Base-by-base conservation (phyloP, 2,329 filamentous ascomycete species). In the Botrytis galanthina region DNA sequence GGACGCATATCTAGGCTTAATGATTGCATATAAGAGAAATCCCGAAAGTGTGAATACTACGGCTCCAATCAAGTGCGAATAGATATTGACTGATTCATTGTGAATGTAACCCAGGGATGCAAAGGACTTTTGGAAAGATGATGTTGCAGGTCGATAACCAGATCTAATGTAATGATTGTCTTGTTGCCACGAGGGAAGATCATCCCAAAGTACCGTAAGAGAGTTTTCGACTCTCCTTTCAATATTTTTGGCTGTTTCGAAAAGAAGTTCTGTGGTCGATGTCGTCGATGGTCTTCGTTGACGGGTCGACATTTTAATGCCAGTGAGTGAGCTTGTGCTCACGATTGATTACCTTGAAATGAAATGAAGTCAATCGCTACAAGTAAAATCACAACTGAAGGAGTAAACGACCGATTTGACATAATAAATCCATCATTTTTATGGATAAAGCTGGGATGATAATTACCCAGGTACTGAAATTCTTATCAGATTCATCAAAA, bases 151-250 rank as follows among this genome's bases (percentile, higher is more conserved):
- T 61, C 91, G 87, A 82, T 93, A 93, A 75, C 90, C 89, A 39
- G 86, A 87, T 72, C 84, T 85, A 73, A 93, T 93, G 83, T 89
- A 91, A 75, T 90, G 89, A 78, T 93, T 93, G 81, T 93, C 91
- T 79, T 84, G 85, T 77, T 85, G 84, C 86, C 87, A 88, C 69
- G 83, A 82, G 9, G 85, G 86, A 32, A 85, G 83, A 80, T 85
- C 88, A 77, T 85, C 83, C 86, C 83, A 88, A 73, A 86, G 82
- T 48, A 88, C 80, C 48, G 82, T 83, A 60, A 84, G 73, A 18
- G 80, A 79, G 69, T 83, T 74, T 75, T 85, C 80, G n/a, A 84
- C 72, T 48, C 82, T 81, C 35, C 76, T 73, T 68, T 80, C 80
- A 12, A 80, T 37, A 1, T 72, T 76, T 44, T 77, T 78, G 18